Base-by-base conservation (phyloP, 176 grass and related monocot species). In the Puccinellia tenuiflora region DNA sequence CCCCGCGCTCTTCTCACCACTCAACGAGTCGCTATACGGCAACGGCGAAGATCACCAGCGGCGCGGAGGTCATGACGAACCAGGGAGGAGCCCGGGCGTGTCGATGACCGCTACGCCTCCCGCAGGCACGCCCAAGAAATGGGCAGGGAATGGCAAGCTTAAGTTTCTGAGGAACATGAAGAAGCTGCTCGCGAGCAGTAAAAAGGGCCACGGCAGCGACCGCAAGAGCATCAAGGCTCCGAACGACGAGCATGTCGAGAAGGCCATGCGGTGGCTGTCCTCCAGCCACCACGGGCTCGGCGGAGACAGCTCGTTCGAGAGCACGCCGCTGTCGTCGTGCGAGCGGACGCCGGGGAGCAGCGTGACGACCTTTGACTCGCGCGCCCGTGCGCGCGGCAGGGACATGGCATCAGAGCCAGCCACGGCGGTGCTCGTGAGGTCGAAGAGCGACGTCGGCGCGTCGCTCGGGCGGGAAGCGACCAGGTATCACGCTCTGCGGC, bases 111-210 rank as follows among this genome's bases (percentile, higher is more conserved):
- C 28, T 6, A 26, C 42, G n/a, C n/a, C n/a, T n/a, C 40, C 54
- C 2, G 47, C 25, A 4, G 6, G 48, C 10, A 53, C 79, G 1
- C 34, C 73, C 31, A 18, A 56, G 56, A 87, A 83, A 48, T 47
- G 80, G 38, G 18, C 68, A n/a, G 83, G 81, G 11, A 48, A 71
- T 10, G 52, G 81, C 74, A 95, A 90, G 75, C 55, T 85, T n/a
- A 95, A 93, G 59, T 71, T 98, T 73, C 46, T 93, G 17, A 86
- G 80, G 51, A 93, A 84, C 79, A 78, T 98, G 73, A 98, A 90
- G 87, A 95, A 93, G 55, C 78, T 98, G 43, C 75, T 98, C 5
- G 35, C 57, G 1, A 84, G 84, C 16, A 76, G 75, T n/a, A 64
- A 29, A 14, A 73, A 9, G 21, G 22, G 64, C 33, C 85, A 83